Base-by-base conservation (phyloP, 352 stramenopile species). In the Aphanomyces cochlioides region DNA sequence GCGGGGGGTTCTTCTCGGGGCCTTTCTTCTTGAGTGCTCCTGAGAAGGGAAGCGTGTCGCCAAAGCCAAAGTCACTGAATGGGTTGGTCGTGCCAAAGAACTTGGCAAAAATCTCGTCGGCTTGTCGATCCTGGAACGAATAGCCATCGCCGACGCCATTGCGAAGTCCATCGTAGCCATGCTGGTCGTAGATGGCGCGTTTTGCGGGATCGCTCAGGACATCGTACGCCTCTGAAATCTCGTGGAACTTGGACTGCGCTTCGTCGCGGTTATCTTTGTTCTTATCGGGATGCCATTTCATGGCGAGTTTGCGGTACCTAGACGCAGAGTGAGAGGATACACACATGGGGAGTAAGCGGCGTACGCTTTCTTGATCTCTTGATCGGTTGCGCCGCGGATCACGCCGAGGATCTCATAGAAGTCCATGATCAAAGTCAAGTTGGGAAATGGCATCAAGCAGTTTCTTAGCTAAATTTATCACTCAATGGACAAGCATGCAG, bases 271-370 rank as follows among this genome's bases (percentile, higher is more conserved):
- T 93, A 73, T 73, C 77, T 74, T 90, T 89, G 79, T 98, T 98
- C 77, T 99, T 98, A 80, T 98, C 96, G 0, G 95, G 94, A 73
- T 99, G 96, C 72, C 88, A 97, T 72, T 96, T 97, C 69, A 99
- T 87, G 45, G 91, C 92, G 57, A 97, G 83, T 76, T 95, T 93
- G 69, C 93, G 88, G 80, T 98, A 99, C 39, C 85, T 90, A 60
- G 4, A 12, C 0, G 4, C 1, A 6, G 21, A 5, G 34, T 41
- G 15, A 73, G 8, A 1, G 53, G 69, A 61, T 2, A 53, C 12
- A 4, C 37, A 58, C 43, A 3, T 10, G 17, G 54, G 58, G 40
- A 66, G 41, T 4, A 36, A 34, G 56, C 28, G 28, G 28, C 75
- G 67, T 72, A 86, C 75, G 96, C 93, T 74, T 98, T 98, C 83